phyloP scores from a whole-genome alignment of 768 basidiomycete genomes.

The Trametes cubensis region DNA sequence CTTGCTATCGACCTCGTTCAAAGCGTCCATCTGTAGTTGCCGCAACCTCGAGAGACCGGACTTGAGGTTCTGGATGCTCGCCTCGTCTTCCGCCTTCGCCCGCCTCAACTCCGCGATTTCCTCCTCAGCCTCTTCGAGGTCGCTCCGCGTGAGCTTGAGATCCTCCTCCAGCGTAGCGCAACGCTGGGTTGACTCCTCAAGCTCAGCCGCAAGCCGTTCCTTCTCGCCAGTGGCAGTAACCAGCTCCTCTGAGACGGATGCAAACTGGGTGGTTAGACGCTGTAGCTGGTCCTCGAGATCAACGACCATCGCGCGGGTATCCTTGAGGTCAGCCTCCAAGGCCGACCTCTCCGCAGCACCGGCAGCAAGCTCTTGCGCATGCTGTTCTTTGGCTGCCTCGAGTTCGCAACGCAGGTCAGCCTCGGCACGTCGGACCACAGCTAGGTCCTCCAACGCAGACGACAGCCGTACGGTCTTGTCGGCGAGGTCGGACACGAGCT shows the following conservation, averaged over 20 bases:
- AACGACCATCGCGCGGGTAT: background rate
- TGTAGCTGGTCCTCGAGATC: background rate
- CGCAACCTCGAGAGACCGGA: constrained; percentile 36
- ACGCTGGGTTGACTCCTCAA: background rate
- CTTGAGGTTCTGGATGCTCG: constrained; percentile 40
- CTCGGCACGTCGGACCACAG: background rate
- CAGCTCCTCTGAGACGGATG: background rate
- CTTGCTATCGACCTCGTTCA: constrained; percentile 42
- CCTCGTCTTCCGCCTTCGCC: constrained; percentile 40
- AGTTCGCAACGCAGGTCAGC: constrained; percentile 5
- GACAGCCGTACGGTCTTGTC: constrained; percentile 34
- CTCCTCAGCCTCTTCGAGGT: constrained; percentile 35
- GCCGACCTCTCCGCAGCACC: constrained; percentile 15
- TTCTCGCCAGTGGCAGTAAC: constrained; percentile 4
- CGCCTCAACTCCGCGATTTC: constrained; percentile 36
- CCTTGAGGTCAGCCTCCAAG: constrained; percentile 13
- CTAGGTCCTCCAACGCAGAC: constrained; percentile 26
- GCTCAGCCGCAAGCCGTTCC: background rate
- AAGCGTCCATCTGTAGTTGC: constrained; percentile 38
- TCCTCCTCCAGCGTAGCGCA: constrained; percentile 5
- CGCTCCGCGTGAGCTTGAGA: constrained; percentile 12
- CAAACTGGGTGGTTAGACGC: background rate
- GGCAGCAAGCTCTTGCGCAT: constrained; percentile 6
- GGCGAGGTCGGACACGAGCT: constrained; percentile 26
- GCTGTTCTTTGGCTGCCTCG: constrained; percentile 1